Evolutionary conservation across 257 asterid genomes (phyloP).

Genomic region (Nicotiana obtusifolia): DNA sequence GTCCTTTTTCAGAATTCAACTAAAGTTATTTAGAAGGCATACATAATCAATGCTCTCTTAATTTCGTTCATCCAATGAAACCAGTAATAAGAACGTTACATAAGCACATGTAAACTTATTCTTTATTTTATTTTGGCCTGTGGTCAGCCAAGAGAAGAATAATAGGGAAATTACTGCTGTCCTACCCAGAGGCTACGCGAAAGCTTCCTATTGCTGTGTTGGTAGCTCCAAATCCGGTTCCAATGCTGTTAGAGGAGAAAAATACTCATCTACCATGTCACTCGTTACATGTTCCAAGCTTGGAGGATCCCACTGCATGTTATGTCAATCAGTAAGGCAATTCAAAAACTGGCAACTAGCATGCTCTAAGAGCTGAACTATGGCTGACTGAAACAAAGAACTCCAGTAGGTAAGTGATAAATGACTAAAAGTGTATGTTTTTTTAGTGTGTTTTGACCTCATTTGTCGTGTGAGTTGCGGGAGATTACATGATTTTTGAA

Average conservation of each 20-base stretch:
- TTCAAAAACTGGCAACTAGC: not conserved
- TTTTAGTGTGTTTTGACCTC: too few species aligned
- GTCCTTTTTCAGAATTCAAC: too few species aligned
- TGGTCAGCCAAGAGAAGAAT: not conserved
- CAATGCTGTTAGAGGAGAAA: slow-evolving; percentile 43
- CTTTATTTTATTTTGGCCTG: not conserved
- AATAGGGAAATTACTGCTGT: not conserved
- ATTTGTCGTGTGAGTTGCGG: too few species aligned
- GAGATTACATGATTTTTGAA: too few species aligned
- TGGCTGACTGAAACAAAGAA: not conserved
- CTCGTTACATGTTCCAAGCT: slow-evolving; percentile 63
- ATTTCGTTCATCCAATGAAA: not conserved
- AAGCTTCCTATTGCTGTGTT: slow-evolving; percentile 66
- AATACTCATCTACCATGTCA: slow-evolving; percentile 86
- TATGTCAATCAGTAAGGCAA: not conserved
- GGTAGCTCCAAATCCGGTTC: slow-evolving; percentile 90
- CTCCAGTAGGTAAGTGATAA: not conserved
- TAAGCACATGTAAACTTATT: not conserved
- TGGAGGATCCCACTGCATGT: slow-evolving; percentile 90
- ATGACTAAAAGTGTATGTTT: too few species aligned
- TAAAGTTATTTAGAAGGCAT: too few species aligned
- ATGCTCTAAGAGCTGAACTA: too few species aligned
- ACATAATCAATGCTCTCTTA: too few species aligned
- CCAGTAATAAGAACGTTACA: not conserved
- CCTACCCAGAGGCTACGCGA: slow-evolving; percentile 19